Conservation (phyloP, 2,329 filamentous ascomycete genomes). For the Aspergillus sp. region DNA sequence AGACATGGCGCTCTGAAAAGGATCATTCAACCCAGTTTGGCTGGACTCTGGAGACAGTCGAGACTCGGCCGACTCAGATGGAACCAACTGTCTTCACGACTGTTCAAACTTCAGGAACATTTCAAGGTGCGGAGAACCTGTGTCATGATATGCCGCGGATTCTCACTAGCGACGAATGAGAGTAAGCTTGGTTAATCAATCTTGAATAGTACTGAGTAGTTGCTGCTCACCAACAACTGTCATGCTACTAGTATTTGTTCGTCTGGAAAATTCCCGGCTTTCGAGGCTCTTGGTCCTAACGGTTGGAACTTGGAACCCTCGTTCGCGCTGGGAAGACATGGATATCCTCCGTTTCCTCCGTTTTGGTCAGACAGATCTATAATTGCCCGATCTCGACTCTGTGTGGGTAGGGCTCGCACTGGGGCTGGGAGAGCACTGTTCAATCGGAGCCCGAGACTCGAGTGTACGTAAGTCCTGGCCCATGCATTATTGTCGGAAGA, state of each 20-base stretch:
- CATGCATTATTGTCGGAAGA: conserved; percentile 7
- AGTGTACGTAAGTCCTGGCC: conserved; percentile 10
- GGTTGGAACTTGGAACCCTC: background rate
- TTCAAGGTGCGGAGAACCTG: conserved; percentile 13
- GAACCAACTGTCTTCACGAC: background rate
- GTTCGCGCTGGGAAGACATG: background rate
- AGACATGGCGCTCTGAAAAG: background rate
- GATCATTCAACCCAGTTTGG: background rate
- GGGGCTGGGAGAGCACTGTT: conserved; percentile 8
- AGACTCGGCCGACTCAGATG: conserved; percentile 14
- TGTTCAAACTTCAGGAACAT: background rate
- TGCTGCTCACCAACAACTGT: background rate
- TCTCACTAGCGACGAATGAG: conserved; percentile 11
- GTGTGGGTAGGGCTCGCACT: conserved; percentile 17
- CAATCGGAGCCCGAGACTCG: conserved; percentile 12
- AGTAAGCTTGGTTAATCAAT: conserved; percentile 7
- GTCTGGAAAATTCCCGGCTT: conserved; percentile 1
- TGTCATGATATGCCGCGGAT: conserved; percentile 12
- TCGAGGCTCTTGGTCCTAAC: conserved; percentile 8
- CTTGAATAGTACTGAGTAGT: conserved; percentile 3
- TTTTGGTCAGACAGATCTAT: conserved; percentile 9
- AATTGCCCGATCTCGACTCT: conserved; percentile 9
- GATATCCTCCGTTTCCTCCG: background rate
- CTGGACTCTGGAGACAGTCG: background rate
- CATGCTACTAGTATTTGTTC: background rate